Evolutionary conservation across 2,329 filamentous ascomycete genomes (phyloP), one percentile per base, ranked within the genome.

Genomic region (Dactylellina drechsleri): DNA sequence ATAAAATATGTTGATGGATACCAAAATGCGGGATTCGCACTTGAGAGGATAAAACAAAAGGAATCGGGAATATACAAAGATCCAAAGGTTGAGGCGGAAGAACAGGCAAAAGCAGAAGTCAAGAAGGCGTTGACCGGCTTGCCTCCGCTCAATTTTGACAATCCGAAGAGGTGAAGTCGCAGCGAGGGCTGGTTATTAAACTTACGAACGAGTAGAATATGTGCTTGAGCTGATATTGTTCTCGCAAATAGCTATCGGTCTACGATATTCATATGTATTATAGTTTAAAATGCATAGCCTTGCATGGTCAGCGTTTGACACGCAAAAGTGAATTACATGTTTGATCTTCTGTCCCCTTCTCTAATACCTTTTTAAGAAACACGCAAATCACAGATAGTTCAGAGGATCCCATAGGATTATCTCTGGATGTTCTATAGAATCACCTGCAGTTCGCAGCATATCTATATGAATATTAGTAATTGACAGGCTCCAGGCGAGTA

Each of bases 1-100:
- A 58, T 75, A 31, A 36, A 56, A 2, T 80, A 87, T 41, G 83
- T 28, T 4, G 71, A 68, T n/a, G 71, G 58, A 7, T 68, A 65
- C 23, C 57, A 65, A 10, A 75, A 68, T 59, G 71, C 71, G 10
- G 50, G 50, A 1, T 8, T 64, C 28, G 71, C 50, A 12, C 43
- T 68, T 12, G 40, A 75, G 15, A 62, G 71, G 13, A 64, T 75
- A 65, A 62, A 65, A 31, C 57, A 66, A 16, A 68, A 59, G 28
- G 50, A 65, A 18, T 23, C 45, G 15, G 71, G 71, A 18, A 56
- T 23, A 10, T 75, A 64, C 31, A 10, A 65, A 16, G 59, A 53
- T 12, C 57, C 57, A 4, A 65, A 64, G 16, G 12, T n/a, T 15
- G 57, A 65, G 20, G 40, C 56, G 16, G 62, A 66, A 16, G 49